Evolutionary conservation across 1,284 basidiomycete species (phyloP).

Genomic region (Melampsora americana): DNA sequence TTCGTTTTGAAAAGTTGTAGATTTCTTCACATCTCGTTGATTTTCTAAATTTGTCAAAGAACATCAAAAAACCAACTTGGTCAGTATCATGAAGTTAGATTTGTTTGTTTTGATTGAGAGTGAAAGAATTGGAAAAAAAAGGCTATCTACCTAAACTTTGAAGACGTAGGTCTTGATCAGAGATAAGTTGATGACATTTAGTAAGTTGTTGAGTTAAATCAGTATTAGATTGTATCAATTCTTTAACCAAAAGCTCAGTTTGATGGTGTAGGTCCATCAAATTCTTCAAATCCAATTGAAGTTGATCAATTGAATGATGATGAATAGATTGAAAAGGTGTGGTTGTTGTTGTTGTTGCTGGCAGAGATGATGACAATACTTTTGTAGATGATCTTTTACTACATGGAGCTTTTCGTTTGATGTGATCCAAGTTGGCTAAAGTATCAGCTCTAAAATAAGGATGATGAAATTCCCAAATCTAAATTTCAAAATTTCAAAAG

Average conservation of each 20-base stretch:
- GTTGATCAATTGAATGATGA: not conserved
- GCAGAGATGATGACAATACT: conserved; percentile 9
- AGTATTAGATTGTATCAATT: not conserved
- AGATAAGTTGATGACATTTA: conserved; percentile 46
- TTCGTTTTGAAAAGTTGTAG: too few species aligned
- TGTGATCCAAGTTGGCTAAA: conserved; percentile 23
- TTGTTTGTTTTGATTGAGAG: not conserved
- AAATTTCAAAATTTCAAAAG: conserved; percentile 44
- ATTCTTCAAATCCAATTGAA: not conserved
- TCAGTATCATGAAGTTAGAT: too few species aligned
- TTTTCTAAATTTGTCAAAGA: too few species aligned
- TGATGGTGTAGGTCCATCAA: not conserved
- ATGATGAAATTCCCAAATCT: conserved; percentile 95
- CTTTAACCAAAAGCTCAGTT: not conserved
- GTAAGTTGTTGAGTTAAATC: conserved; percentile 42
- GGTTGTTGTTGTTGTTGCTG: not conserved
- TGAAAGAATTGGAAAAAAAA: conserved; percentile 12
- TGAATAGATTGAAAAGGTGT: not conserved
- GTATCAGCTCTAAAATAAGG: conserved; percentile 82
- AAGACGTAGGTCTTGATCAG: conserved; percentile 17
- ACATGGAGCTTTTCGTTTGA: conserved; percentile 76
- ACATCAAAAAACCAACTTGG: too few species aligned
- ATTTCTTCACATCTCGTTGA: too few species aligned
- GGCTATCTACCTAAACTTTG: conserved; percentile 2
- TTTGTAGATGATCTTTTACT: conserved; percentile 57